These are phyloP conservation scores for Aspergillus candidus DNA, from an alignment of 2,329 filamentous ascomycete species.

Conservation along the genomic window DNA sequence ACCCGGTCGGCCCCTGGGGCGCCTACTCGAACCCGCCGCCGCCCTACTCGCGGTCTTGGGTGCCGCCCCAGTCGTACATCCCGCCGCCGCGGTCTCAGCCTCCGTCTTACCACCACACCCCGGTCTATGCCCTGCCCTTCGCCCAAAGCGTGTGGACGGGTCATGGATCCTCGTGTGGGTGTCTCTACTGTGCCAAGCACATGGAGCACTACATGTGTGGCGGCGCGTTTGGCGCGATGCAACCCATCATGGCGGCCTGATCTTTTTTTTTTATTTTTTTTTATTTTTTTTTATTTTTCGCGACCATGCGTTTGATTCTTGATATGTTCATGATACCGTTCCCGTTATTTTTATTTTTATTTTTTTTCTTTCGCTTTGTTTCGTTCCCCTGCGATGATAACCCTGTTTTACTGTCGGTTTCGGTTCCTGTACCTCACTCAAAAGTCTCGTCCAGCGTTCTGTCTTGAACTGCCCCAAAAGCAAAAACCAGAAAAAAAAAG, in stretches of 20 bases:
- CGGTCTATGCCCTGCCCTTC: conserved; percentile 44
- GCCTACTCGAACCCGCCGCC: conserved; percentile 37
- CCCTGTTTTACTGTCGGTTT: conserved; percentile 25
- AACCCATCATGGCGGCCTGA: conserved; percentile 38
- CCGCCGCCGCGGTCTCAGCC: conserved; percentile 38
- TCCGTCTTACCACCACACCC: conserved; percentile 43
- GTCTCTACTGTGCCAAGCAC: conserved; percentile 44
- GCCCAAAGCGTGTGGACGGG: conserved; percentile 44
- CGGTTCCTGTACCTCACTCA: conserved; percentile 27
- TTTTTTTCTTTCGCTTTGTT: conserved; percentile 19
- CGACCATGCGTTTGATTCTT: background rate
- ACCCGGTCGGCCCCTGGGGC: conserved; percentile 36
- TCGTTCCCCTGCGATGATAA: conserved; percentile 21
- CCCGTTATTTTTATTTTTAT: conserved; percentile 17
- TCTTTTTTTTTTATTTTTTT: conserved; percentile 10
- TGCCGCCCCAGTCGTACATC: conserved; percentile 32
- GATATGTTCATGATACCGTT: conserved; percentile 20
- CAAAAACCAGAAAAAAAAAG: conserved; percentile 28
- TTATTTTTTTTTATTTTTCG: conserved; percentile 2
- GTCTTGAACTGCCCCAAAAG: conserved; percentile 25
- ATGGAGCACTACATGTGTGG: conserved; percentile 46
- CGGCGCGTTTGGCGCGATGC: conserved; percentile 39
- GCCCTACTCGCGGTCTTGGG: conserved; percentile 35
- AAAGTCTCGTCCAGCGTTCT: conserved; percentile 29
- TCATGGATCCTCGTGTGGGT: conserved; percentile 43